Conservation (phyloP, 495 filamentous ascomycete species). For the Cetradonia linearis region DNA sequence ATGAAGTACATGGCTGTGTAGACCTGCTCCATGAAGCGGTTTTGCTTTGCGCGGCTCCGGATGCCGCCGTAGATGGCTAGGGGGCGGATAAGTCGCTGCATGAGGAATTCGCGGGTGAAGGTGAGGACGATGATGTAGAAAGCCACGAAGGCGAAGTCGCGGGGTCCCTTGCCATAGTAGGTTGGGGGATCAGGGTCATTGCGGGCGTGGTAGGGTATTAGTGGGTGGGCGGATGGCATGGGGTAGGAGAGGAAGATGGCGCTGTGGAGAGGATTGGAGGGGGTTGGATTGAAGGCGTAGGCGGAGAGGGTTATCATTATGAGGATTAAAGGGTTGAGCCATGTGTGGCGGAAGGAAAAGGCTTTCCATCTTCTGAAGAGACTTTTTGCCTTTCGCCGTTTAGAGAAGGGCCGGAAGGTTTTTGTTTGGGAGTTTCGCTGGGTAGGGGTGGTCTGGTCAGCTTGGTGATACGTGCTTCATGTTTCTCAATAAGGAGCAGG, state of each 20-base stretch:
- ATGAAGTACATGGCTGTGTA: conserved; percentile 96
- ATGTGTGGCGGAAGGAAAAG: conserved; percentile 62
- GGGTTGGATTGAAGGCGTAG: conserved; percentile 69
- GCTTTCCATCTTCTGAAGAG: conserved; percentile 56
- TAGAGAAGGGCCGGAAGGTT: conserved; percentile 34
- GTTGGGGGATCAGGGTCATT: conserved; percentile 40
- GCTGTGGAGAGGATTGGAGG: conserved; percentile 71
- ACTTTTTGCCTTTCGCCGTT: conserved; percentile 46
- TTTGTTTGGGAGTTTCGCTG: conserved; percentile 23
- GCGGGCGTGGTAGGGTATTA: conserved; percentile 32
- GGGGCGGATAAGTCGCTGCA: conserved; percentile 84
- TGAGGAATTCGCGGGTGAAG: conserved; percentile 92
- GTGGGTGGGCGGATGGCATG: conserved; percentile 42
- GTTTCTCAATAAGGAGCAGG: neutral
- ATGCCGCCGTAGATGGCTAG: conserved; percentile 63
- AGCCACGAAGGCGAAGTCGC: conserved; percentile 75
- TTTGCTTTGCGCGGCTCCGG: conserved; percentile 63
- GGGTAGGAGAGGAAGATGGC: conserved; percentile 93
- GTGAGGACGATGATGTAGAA: conserved; percentile 86
- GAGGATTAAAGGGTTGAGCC: conserved; percentile 68
- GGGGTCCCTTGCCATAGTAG: conserved; percentile 83
- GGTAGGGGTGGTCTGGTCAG: conserved; percentile 8
- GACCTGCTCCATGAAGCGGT: conserved; percentile 93
- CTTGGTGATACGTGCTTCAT: neutral
- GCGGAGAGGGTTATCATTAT: conserved; percentile 51